Evolutionary conservation across 805 yeast genomes (phyloP).

Genomic region (Teunomyces lycoperdinae): DNA sequence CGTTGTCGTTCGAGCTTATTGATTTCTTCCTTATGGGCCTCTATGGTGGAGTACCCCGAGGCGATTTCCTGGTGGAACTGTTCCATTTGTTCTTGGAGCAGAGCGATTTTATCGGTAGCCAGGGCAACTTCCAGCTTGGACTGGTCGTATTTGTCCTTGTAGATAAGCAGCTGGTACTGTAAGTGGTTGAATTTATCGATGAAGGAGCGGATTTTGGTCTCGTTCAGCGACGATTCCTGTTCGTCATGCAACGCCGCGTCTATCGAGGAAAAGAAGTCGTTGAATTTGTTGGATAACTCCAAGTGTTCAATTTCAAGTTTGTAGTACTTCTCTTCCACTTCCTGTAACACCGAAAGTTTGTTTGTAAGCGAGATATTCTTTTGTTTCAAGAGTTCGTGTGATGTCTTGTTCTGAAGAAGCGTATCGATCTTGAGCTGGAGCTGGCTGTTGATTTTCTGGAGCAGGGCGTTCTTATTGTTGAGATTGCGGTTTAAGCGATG

Average conservation of each 20-base stretch:
- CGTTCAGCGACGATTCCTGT: slow-evolving; percentile 14
- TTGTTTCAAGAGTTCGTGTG: slow-evolving; percentile 52
- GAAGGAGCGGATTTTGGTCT: slow-evolving; percentile 14
- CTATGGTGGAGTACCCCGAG: slow-evolving; percentile 9
- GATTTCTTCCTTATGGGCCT: slow-evolving; percentile 14
- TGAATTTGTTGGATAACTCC: slow-evolving; percentile 44
- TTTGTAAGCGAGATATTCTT: slow-evolving; percentile 46
- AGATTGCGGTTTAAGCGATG: slow-evolving; percentile 15
- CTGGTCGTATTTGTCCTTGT: slow-evolving; percentile 35
- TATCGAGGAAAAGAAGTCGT: slow-evolving; percentile 45
- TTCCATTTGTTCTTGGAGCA: slow-evolving; percentile 4
- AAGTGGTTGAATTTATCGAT: slow-evolving; percentile 36
- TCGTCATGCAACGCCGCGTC: slow-evolving; percentile 21
- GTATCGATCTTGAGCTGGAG: slow-evolving; percentile 52
- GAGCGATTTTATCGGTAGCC: slow-evolving; percentile 4
- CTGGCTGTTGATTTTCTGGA: slow-evolving; percentile 51
- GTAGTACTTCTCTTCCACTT: slow-evolving; percentile 43
- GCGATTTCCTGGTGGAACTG: slow-evolving; percentile 13
- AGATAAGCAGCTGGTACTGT: slow-evolving; percentile 29
- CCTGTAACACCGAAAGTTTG: slow-evolving; percentile 37
- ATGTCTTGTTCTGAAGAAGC: slow-evolving; percentile 45
- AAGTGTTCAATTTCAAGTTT: slow-evolving; percentile 50
- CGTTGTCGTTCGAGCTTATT: slow-evolving; percentile 50
- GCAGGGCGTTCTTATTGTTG: slow-evolving; percentile 28
- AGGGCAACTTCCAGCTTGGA: slow-evolving; percentile 10